Percentiles rank a stretch among this genome's conserved stretches.
Conservation (phyloP, 2,329 filamentous ascomycete species). For the Scedosporium apiospermum region DNA sequence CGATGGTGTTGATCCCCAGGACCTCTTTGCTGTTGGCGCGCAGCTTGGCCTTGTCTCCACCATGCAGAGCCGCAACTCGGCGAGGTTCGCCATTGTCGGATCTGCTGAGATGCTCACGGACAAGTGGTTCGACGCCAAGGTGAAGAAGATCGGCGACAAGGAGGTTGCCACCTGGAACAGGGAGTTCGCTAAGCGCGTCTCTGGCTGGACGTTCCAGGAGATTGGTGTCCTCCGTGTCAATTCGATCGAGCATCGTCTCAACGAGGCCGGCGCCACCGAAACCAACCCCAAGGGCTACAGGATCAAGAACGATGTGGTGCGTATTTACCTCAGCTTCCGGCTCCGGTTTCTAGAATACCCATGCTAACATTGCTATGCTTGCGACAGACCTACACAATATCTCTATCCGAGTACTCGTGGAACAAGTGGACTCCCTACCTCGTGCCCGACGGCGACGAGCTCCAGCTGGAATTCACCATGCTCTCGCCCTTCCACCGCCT, state of each 20-base stretch:
- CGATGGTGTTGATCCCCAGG: slow-evolving; percentile 54
- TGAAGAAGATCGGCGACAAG: slow-evolving; percentile 51
- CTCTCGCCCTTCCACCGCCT: slow-evolving; percentile 94
- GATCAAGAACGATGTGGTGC: slow-evolving; percentile 91
- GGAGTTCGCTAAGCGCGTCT: slow-evolving; percentile 74
- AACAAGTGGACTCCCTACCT: slow-evolving; percentile 68
- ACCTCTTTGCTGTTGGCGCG: slow-evolving; percentile 73
- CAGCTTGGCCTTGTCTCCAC: slow-evolving; percentile 80
- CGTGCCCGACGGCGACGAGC: slow-evolving; percentile 56
- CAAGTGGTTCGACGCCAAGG: slow-evolving; percentile 67
- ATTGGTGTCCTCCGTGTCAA: slow-evolving; percentile 80
- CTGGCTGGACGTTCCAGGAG: slow-evolving; percentile 97
- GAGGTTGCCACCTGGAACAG: slow-evolving; percentile 63
- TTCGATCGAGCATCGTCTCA: slow-evolving; percentile 66
- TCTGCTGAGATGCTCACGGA: slow-evolving; percentile 82
- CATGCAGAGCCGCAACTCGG: slow-evolving; percentile 87
- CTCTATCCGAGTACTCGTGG: slow-evolving; percentile 74
- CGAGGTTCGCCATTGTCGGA: slow-evolving; percentile 76
- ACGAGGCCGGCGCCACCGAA: slow-evolving; percentile 42
- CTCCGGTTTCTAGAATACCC: slow-evolving; percentile 5
- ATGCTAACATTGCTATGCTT: slow-evolving; percentile 27
- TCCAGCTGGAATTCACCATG: slow-evolving; percentile 98
- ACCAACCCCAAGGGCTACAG: slow-evolving; percentile 85
- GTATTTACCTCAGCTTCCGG: slow-evolving; percentile 27
- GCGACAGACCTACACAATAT: slow-evolving; percentile 63